phyloP scores from a whole-genome alignment of 83 land plant genomes.

The Diphasiastrum complanatum region DNA sequence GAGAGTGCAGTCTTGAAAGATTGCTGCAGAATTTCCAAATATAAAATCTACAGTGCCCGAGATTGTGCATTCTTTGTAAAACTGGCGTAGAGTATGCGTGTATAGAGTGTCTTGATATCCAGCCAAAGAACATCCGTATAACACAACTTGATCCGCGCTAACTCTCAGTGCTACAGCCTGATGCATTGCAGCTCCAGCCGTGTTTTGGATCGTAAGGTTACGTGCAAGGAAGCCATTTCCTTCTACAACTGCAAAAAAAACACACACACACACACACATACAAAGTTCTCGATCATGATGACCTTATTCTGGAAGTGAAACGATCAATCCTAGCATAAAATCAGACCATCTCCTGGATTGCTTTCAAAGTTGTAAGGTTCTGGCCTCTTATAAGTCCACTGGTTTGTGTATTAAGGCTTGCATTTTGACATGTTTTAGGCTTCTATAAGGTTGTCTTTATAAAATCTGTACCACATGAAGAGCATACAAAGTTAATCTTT shows the following conservation, averaged over 20 bases:
- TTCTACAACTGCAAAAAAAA: constrained; percentile 11
- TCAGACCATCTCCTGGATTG: too few species aligned
- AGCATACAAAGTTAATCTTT: too few species aligned
- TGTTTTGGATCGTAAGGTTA: constrained; percentile 17
- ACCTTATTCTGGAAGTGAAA: too few species aligned
- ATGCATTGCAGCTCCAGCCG: constrained; percentile 17
- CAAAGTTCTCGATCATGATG: not conserved
- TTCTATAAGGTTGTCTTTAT: too few species aligned
- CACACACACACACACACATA: not conserved
- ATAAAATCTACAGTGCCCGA: constrained; percentile 25
- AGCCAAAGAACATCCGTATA: constrained; percentile 8
- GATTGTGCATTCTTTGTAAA: constrained; percentile 24
- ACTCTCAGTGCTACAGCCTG: constrained; percentile 21
- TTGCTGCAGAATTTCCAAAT: constrained; percentile 21
- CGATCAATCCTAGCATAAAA: too few species aligned
- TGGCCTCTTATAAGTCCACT: too few species aligned
- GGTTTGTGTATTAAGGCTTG: too few species aligned
- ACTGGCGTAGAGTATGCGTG: constrained; percentile 16
- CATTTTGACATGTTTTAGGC: too few species aligned
- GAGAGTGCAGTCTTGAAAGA: constrained; percentile 21
- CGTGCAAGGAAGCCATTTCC: constrained; percentile 20
- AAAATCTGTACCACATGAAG: too few species aligned
- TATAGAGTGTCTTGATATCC: constrained; percentile 21
- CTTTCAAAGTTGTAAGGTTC: too few species aligned
- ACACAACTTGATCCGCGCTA: constrained; percentile 12